Base-by-base conservation (phyloP, 176 grass and related monocot species). In the Thalia dealbata region DNA sequence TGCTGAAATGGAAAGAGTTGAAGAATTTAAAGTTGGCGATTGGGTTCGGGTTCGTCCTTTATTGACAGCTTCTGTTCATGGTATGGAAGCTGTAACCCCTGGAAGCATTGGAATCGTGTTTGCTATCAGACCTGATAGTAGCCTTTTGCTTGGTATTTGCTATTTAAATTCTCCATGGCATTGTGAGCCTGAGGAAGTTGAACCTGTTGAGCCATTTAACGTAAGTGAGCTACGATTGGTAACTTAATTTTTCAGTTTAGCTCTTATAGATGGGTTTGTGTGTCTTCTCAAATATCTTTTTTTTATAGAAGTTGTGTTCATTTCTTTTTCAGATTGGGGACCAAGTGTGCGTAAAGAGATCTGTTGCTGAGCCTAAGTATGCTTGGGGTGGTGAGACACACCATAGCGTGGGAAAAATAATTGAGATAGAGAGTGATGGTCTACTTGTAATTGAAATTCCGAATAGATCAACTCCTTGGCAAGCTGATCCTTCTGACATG, bases 401-500 rank as follows among this genome's bases (percentile, higher is more conserved):
- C 91, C 95, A 99, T 52, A 99, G 90, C 32, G 95, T 99, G 51
- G 95, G 95, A 25, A 99, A 93, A 86, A 87, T 99, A 75, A 83
- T 88, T 32, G 90, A 99, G 24, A 93, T 93, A 2, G 90, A 91
- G 81, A 86, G 78, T 72, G 87, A 93, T 79, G 90, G 90, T 71
- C 79, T 88, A 18, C 87, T 99, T 44, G 78, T 93, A 81, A 86
- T 99, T 60, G 81, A 93, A 61, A 99, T 99, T 77, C 85, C 90
- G 56, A 88, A 87, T 73, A 81, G 90, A 27, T 70, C 85, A 77
- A 3, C 0, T 50, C 1, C 14, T 3, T 99, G 95, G 95, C 90
- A 93, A 82, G 95, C 90, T 23, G 95, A 99, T 93, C 95, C 95
- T 70, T 99, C 90, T 75, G 95, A 99, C 85, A 91, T 99, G 90